Evolutionary conservation across 2,329 filamentous ascomycete species (phyloP), one percentile per base, ranked within the genome.

Genomic region (Penicillium sp.): DNA sequence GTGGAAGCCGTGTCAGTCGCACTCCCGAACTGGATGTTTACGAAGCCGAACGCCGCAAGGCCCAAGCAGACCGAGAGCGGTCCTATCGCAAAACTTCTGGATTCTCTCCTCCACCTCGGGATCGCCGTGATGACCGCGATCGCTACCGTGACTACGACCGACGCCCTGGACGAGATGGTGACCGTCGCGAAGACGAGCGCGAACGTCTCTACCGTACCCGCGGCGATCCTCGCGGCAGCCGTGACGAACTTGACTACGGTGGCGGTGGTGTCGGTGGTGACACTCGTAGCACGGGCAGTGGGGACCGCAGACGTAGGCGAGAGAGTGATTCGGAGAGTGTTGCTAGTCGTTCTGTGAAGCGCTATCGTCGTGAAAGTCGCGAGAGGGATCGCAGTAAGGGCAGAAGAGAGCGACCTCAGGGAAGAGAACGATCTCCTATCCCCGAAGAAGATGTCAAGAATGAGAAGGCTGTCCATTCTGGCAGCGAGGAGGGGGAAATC

Each of bases 401-500:
- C 24, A 84, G 85, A 79, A 84, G 72, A 65, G 81, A 62, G 80
- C 78, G 73, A 78, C 82, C 78, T 79, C 87, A n/a, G n/a, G n/a
- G n/a, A n/a, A n/a, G 64, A 43, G 65, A 68, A 45, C 66, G 62
- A 39, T 69, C 68, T 40, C 67, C 66, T 43, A 55, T 62, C 24
- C 68, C 71, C 39, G 69, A 68, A 44, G 64, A 68, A 10, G 68
- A 68, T 27, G 56, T 46, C 23, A 72, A 67, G 56, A 62, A 79
- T 54, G 79, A 79, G 44, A 76, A 75, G 58, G 73, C 74, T 4
- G 79, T 91, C 49, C 87, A 89, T 65, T 93, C 89, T 52, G 94
- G 94, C 46, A 97, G 92, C 67, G 94, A 99, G 75, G 94, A 99
- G 74, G 94, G 94, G 46, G 94, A 99, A 77, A 97, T 99, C 64